Conservation (phyloP, 257 asterid genomes). For the Hygrophila difformis region DNA sequence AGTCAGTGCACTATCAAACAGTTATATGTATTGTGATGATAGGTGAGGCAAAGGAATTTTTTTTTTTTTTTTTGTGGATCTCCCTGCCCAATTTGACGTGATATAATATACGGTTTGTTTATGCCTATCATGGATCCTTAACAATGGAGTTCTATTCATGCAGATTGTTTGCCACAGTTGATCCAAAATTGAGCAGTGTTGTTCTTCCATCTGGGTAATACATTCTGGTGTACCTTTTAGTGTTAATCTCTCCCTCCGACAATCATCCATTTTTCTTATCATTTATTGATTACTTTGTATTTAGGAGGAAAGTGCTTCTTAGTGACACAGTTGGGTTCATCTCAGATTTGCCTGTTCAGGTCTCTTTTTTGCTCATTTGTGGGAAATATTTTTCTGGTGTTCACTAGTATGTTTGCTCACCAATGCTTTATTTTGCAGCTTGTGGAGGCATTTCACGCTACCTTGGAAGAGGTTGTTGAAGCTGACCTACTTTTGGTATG, state of each 20-base stretch:
- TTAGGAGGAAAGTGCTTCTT: constrained; percentile 85
- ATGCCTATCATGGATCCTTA: constrained; percentile 14
- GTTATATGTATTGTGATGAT: constrained; percentile 70
- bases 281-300: constrained; percentile 19
- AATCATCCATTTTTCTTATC: neutral
- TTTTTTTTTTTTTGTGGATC: neutral
- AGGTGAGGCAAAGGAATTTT: constrained; percentile 38
- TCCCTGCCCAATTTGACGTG: no score
- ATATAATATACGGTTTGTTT: constrained; percentile 2
- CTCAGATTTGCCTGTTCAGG: constrained; percentile 96
- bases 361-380: constrained; percentile 16
- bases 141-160: constrained; percentile 19
- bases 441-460: constrained; percentile 95
- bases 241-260: constrained; percentile 13
- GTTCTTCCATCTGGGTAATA: constrained; percentile 87
- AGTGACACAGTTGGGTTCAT: constrained; percentile 97
- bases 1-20: constrained; percentile 77
- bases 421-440: constrained; percentile 40
- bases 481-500: constrained; percentile 98
- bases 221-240: neutral
- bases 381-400: constrained; percentile 9
- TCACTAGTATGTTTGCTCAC: constrained; percentile 13
- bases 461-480: constrained; percentile 94
- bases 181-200: constrained; percentile 81
- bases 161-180: constrained; percentile 97